Evolutionary conservation across 768 basidiomycete species (phyloP), one percentile per base, ranked within the genome.

Genomic region (Strobilomyces dryophilus): DNA sequence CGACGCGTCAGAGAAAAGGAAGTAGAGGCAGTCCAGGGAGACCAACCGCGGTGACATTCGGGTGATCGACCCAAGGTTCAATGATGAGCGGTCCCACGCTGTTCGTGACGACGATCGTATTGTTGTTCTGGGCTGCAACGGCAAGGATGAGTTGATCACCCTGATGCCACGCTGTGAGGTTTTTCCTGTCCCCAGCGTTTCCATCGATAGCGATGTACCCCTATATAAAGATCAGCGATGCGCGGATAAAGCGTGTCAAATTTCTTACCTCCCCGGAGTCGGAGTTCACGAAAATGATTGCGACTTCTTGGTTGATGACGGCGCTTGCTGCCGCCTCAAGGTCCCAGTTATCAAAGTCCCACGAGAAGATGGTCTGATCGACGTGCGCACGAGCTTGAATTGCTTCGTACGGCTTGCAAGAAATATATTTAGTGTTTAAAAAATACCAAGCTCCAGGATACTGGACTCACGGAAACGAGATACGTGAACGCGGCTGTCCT

Each of bases 21-120:
- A 21, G 47, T 5, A 29, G n/a, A 26, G 15, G 43, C 12, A 73
- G 68, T 11, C 70, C 12, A 67, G 27, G 27, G 75, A 79, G 12
- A 72, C 83, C 61, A n/a, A 84, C 80, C 2, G 74, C 83, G 6
- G 83, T 83, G 58, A 84, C 78, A 55, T 93, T 93, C 2, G 88
- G 82, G 55, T 93, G 78, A 12, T 78, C 76, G 26, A 83, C 83
- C 89, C 90, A 93, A 8, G 76, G 63, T 68, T 92, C 79, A n/a
- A 80, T 63, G 44, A 76, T 69, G 3, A 89, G 78, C 0, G 87
- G 84, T 4, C 92, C 92, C 31, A 91, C 87, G 8, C 82, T 82
- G 68, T 92, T 85, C 2, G 88, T 73, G 15, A 95, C 80, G 24
- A 92, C 93, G 49, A 94, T 78, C 5, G 88, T 91, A 66, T 91